Conservation (phyloP, 1,284 basidiomycete species). For the Xanthoconium separans region DNA sequence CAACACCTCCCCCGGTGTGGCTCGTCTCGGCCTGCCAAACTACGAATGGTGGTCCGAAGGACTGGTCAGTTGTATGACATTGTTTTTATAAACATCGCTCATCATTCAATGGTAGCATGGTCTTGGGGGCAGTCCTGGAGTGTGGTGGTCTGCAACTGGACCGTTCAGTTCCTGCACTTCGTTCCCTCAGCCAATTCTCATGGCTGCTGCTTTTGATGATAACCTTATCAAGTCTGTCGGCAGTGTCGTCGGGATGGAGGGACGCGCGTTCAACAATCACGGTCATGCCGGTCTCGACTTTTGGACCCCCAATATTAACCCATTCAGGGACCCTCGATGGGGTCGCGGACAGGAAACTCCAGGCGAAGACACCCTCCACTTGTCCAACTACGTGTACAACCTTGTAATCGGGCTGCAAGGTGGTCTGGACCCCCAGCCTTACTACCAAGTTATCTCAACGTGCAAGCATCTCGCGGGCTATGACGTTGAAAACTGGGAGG, state of each 20-base stretch:
- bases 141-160: slow-evolving; percentile 46
- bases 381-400: slow-evolving; percentile 52
- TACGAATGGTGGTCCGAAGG: slow-evolving; percentile 60
- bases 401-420: slow-evolving; percentile 56
- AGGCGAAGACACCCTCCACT: slow-evolving; percentile 56
- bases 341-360: slow-evolving; percentile 61
- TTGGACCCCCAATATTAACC: slow-evolving; percentile 61
- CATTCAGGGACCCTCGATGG: slow-evolving; percentile 62
- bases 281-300: slow-evolving; percentile 51
- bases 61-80: slow-evolving; percentile 34
- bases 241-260: slow-evolving; percentile 51
- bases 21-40: slow-evolving; percentile 46
- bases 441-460: slow-evolving; percentile 51
- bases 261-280: slow-evolving; percentile 54
- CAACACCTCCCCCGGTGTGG: slow-evolving; percentile 48
- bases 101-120: slow-evolving; percentile 41
- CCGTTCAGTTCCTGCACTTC: slow-evolving; percentile 56
- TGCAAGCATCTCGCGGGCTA: slow-evolving; percentile 62
- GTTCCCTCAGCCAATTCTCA: slow-evolving; percentile 78
- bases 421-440: slow-evolving; percentile 49
- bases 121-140: slow-evolving; percentile 50
- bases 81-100: not conserved
- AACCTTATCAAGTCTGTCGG: slow-evolving; percentile 48
- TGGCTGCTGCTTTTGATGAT: slow-evolving; percentile 86
- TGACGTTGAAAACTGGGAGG: slow-evolving; percentile 55